phyloP scores from a whole-genome alignment of 106 monocot species.

The Apostasia ramifera region DNA sequence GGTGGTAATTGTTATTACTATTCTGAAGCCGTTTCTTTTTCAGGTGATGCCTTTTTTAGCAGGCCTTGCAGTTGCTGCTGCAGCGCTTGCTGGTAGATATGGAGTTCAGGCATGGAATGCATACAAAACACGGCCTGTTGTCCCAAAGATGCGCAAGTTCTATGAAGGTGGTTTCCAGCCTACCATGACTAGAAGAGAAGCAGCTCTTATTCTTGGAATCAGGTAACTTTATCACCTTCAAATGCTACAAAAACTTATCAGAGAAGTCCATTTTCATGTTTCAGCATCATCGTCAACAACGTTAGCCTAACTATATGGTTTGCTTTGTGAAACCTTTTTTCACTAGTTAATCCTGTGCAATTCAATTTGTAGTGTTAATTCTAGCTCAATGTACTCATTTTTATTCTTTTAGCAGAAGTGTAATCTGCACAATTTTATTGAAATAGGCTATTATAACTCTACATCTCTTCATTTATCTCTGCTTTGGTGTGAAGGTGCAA shows the following conservation, averaged over 20 bases:
- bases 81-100: slow-evolving; percentile 83
- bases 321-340: too few species aligned
- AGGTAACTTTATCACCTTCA: slow-evolving; percentile 27
- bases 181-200: slow-evolving; percentile 80
- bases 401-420: too few species aligned
- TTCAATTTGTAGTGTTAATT: too few species aligned
- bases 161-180: slow-evolving; percentile 95
- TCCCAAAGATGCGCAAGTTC: slow-evolving; percentile 81
- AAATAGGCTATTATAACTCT: not conserved
- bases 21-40: slow-evolving; percentile 2
- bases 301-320: too few species aligned
- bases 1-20: not conserved
- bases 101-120: slow-evolving; percentile 87
- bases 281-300: not conserved
- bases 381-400: too few species aligned
- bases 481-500: not conserved
- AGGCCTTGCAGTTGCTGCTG: slow-evolving; percentile 79
- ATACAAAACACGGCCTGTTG: slow-evolving; percentile 65
- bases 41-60: slow-evolving; percentile 79
- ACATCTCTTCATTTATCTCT: not conserved
- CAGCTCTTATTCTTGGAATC: slow-evolving; percentile 82
- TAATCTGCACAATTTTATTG: too few species aligned
- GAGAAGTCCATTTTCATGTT: not conserved
- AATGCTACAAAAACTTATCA: not conserved
- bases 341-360: too few species aligned